phyloP scores from a whole-genome alignment of 305 asterid genomes.

The Fraxinus latifolia region DNA sequence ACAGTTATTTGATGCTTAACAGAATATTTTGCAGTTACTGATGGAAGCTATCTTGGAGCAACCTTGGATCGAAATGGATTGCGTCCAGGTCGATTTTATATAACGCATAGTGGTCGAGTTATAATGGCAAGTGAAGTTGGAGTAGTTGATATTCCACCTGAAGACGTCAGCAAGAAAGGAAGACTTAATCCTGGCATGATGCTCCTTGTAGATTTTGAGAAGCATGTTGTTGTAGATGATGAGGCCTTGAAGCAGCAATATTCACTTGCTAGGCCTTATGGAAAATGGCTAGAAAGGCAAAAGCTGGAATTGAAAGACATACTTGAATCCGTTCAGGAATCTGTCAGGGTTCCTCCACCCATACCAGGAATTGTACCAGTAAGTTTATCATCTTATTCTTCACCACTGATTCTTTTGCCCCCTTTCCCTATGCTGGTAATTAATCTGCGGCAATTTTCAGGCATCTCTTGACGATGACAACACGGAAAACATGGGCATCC shows the following conservation, averaged over 20 bases:
- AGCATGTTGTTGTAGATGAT: slow-evolving; percentile 91
- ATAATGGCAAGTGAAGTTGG: slow-evolving; percentile 99
- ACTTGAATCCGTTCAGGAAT: slow-evolving; percentile 70
- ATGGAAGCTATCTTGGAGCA: slow-evolving; percentile 99
- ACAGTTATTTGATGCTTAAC: slow-evolving; percentile 20
- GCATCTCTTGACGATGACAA: slow-evolving; percentile 63
- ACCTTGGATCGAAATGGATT: slow-evolving; percentile 95
- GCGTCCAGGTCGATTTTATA: slow-evolving; percentile 96
- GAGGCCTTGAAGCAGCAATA: slow-evolving; percentile 96
- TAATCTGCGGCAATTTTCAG: slow-evolving; percentile 29
- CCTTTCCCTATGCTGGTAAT: slow-evolving; percentile 23
- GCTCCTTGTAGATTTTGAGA: slow-evolving; percentile 99
- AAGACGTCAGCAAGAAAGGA: slow-evolving; percentile 90
- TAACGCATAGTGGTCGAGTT: slow-evolving; percentile 96
- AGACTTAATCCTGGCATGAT: slow-evolving; percentile 99
- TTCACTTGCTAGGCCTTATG: slow-evolving; percentile 86
- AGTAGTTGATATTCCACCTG: slow-evolving; percentile 96
- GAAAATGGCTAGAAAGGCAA: slow-evolving; percentile 84
- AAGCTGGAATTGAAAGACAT: slow-evolving; percentile 82
- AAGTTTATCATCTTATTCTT: slow-evolving; percentile 30
- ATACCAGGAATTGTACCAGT: slow-evolving; percentile 81
- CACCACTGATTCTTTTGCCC: background rate
- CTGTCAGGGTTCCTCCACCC: slow-evolving; percentile 62
- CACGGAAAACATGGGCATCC: slow-evolving; percentile 89
- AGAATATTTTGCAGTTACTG: slow-evolving; percentile 74